Percentiles rank a stretch among this genome's conserved stretches.
phyloP scores from a whole-genome alignment of 108 stramenopile species.

The Cyclotella choctawhatcheeana region DNA sequence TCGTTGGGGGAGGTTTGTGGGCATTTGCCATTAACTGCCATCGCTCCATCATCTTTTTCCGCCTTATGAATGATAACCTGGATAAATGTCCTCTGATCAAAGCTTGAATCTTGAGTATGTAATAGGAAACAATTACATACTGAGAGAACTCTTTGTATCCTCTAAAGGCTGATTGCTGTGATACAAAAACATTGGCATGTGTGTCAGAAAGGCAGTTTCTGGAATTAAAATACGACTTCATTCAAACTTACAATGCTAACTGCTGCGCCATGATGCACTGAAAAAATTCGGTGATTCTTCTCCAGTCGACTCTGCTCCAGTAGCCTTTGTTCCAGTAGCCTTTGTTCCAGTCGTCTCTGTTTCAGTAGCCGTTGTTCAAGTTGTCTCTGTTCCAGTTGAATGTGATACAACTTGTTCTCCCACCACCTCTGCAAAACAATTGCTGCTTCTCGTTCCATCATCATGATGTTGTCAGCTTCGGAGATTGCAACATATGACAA shows the following conservation, averaged over 20 bases:
- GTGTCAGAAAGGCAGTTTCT: no score
- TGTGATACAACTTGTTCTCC: not conserved
- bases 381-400: not conserved
- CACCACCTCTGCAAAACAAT: constrained; percentile 22
- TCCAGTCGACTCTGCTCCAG: no score
- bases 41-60: constrained; percentile 11
- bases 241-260: constrained; percentile 21
- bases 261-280: constrained; percentile 27
- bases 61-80: not conserved
- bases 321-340: no score
- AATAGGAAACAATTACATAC: constrained; percentile 31
- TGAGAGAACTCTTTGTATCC: constrained; percentile 29
- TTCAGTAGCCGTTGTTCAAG: no score
- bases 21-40: no score
- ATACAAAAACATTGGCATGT: not conserved
- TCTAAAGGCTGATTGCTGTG: constrained; percentile 22
- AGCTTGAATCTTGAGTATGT: constrained; percentile 24
- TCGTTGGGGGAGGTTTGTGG: no score
- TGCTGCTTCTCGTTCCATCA: not conserved
- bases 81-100: constrained; percentile 5
- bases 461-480: constrained; percentile 13
- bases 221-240: not conserved
- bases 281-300: not conserved
- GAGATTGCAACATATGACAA: not conserved
- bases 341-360: no score